phyloP scores from a whole-genome alignment of 192 early-diverging fungal species.

The Backusella macrospora region DNA sequence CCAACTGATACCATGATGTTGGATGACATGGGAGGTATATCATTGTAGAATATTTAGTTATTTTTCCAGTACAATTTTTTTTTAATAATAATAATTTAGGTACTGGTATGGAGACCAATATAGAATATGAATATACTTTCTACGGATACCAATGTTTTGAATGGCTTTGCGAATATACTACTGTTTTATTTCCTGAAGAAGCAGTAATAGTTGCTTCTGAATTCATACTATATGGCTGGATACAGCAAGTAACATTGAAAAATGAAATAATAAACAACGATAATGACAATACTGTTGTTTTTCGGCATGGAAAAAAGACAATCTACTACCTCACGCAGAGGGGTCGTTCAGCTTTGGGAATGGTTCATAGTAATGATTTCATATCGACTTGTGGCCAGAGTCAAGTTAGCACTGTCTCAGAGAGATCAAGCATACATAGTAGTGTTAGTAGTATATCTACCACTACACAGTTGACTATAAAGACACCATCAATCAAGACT shows the following conservation, averaged over 20 bases:
- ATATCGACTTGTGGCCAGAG: neutral
- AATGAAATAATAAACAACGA: constrained; percentile 22
- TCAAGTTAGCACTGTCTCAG: neutral
- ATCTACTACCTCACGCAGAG: constrained; percentile 29
- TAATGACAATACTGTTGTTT: constrained; percentile 15
- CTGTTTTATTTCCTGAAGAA: constrained; percentile 53
- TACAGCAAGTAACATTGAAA: constrained; percentile 41
- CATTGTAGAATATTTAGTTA: neutral
- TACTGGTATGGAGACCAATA: neutral
- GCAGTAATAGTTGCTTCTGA: constrained; percentile 49
- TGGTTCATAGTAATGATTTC: neutral
- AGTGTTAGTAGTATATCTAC: neutral
- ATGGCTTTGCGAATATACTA: constrained; percentile 56
- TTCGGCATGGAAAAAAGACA: constrained; percentile 14
- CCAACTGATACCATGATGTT: constrained; percentile 40
- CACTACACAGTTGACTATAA: neutral
- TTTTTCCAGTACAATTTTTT: neutral
- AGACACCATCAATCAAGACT: neutral
- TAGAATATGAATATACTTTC: constrained; percentile 45
- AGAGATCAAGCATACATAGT: constrained; percentile 14
- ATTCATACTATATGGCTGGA: constrained; percentile 51
- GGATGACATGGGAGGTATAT: constrained; percentile 30
- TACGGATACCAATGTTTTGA: constrained; percentile 48
- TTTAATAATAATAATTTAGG: constrained; percentile 9
- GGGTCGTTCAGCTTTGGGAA: constrained; percentile 8